phyloP scores from a whole-genome alignment of 108 stramenopile genomes.

The Poteriospumella lacustris region DNA sequence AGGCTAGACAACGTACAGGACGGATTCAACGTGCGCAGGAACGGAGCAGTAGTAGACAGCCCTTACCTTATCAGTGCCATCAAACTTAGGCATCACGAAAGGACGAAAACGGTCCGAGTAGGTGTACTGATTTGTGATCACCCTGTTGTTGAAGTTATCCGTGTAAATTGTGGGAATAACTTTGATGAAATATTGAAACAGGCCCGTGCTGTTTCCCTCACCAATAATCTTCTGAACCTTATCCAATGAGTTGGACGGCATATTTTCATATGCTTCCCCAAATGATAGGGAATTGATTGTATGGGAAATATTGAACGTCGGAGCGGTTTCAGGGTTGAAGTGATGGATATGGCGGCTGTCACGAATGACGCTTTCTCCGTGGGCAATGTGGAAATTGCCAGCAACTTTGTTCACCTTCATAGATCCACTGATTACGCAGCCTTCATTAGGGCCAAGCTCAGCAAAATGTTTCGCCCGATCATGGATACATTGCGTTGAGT shows the following conservation, averaged over 20 bases:
- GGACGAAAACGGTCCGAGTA: conserved; percentile 80
- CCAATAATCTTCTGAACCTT: conserved; percentile 46
- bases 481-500: conserved; percentile 85
- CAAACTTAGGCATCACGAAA: conserved; percentile 60
- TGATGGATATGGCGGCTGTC: conserved; percentile 53
- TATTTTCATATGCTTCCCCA: conserved; percentile 45
- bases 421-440: conserved; percentile 79
- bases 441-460: conserved; percentile 50
- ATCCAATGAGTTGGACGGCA: conserved; percentile 26
- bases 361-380: conserved; percentile 87
- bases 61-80: neutral
- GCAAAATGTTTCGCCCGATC: conserved; percentile 55
- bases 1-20: conserved; percentile 57
- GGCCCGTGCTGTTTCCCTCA: conserved; percentile 66
- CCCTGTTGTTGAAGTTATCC: conserved; percentile 21
- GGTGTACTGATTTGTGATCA: conserved; percentile 72
- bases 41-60: conserved; percentile 42
- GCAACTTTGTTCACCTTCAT: conserved; percentile 87
- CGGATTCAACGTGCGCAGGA: neutral
- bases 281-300: conserved; percentile 81
- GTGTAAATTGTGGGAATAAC: conserved; percentile 78
- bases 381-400: conserved; percentile 95
- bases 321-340: conserved; percentile 64
- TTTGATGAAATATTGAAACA: conserved; percentile 92
- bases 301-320: conserved; percentile 86